Evolutionary conservation across 1,284 basidiomycete genomes (phyloP).

Genomic region (Moesziomyces parantarcticus): DNA sequence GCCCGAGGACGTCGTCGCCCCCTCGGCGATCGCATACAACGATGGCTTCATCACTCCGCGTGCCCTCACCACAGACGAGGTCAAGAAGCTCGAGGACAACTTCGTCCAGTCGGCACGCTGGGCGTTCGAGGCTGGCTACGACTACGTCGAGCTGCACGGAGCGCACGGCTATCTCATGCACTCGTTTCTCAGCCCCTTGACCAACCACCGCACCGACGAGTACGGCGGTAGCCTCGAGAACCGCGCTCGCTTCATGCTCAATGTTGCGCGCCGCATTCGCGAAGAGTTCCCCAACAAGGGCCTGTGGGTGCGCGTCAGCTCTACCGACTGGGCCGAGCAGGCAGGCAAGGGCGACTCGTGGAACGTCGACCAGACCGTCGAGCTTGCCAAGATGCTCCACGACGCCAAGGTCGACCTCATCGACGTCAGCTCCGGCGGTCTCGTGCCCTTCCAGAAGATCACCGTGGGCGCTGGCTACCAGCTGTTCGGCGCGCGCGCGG

Average conservation of each 20-base stretch:
- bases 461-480: slow-evolving; percentile 58
- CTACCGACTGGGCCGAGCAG: slow-evolving; percentile 61
- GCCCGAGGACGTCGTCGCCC: slow-evolving; percentile 76
- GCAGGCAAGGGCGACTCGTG: slow-evolving; percentile 46
- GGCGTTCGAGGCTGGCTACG: slow-evolving; percentile 69
- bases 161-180: slow-evolving; percentile 76
- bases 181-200: slow-evolving; percentile 58
- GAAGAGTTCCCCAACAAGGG: slow-evolving; percentile 56
- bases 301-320: slow-evolving; percentile 63
- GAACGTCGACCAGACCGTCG: slow-evolving; percentile 54
- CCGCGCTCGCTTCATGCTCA: slow-evolving; percentile 49
- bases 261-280: slow-evolving; percentile 53
- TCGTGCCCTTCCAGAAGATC: slow-evolving; percentile 56
- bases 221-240: slow-evolving; percentile 66
- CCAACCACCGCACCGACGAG: slow-evolving; percentile 64
- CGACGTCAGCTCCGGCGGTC: slow-evolving; percentile 59
- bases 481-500: slow-evolving; percentile 49
- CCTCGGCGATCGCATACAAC: slow-evolving; percentile 74
- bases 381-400: slow-evolving; percentile 53
- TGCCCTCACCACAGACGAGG: slow-evolving; percentile 73
- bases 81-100: slow-evolving; percentile 75
- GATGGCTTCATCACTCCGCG: slow-evolving; percentile 73
- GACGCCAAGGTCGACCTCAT: slow-evolving; percentile 61
- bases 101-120: slow-evolving; percentile 77
- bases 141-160: slow-evolving; percentile 78